phyloP scores from a whole-genome alignment of 257 asterid species.

The Lycium barbarum region DNA sequence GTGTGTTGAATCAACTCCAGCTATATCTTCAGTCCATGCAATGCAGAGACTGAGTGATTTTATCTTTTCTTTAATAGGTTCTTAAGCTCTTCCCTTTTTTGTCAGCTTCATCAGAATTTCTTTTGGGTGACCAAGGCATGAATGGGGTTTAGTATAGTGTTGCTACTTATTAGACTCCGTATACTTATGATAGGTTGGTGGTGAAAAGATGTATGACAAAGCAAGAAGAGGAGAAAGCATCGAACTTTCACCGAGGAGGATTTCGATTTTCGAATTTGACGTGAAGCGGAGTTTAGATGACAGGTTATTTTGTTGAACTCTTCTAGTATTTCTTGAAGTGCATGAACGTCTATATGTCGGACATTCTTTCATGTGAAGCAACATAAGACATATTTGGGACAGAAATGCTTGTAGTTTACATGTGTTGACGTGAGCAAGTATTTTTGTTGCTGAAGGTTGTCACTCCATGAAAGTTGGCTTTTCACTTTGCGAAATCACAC shows the following conservation, averaged over 20 bases:
- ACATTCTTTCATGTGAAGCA: constrained; percentile 15
- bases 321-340: constrained; percentile 15
- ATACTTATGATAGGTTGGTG: constrained; percentile 73
- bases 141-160: neutral
- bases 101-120: neutral
- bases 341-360: neutral
- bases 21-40: constrained; percentile 1
- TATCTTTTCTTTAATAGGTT: neutral
- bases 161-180: constrained; percentile 21
- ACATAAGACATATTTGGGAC: neutral
- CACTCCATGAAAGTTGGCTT: constrained; percentile 3
- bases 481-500: neutral
- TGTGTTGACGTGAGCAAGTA: neutral
- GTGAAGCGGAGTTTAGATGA: constrained; percentile 92
- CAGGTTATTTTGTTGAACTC: constrained; percentile 51
- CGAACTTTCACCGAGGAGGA: constrained; percentile 90
- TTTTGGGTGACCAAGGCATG: neutral
- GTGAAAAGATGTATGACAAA: constrained; percentile 95
- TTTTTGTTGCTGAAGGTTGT: constrained; percentile 1
- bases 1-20: constrained; percentile 29
- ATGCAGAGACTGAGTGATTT: neutral
- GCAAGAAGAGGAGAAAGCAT: constrained; percentile 97
- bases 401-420: neutral
- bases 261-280: constrained; percentile 76
- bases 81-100: neutral